Base-by-base conservation (phyloP, 805 yeast species). In the Lipomyces spencermartinsiae region DNA sequence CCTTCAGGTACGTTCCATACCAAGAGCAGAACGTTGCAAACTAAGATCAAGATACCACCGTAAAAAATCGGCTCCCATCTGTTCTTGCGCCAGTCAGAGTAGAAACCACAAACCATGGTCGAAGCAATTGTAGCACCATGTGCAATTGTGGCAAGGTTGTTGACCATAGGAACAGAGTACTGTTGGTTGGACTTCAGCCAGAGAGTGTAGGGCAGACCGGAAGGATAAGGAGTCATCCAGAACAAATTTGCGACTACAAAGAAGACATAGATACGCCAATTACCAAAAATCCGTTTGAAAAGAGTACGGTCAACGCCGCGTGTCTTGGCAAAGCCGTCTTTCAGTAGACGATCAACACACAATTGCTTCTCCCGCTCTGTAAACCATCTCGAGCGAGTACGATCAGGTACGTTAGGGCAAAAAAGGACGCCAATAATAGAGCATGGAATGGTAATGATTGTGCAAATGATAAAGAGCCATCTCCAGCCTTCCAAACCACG, bases 391-490 rank as follows among this genome's bases (percentile, higher is more conserved):
- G 88, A 84, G 64, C 83, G 46, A 9, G 88, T 84, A 63, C 82
- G 80, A 59, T 82, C 78, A 14, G 92, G 92, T 19, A 90, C 88
- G 63, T 91, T 92, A 8, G 92, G 92, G 65, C 87, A 78, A 74
- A 81, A 72, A 73, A 83, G 84, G 65, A 83, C 80, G 0, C 90
- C 90, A 63, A 85, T 69, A 7, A 89, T 4, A 7, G 89, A 89
- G 56, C 89, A 84, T 1, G 82, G 85, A 34, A 88, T 73, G 6
- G 89, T 85, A 58, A 89, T 83, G 59, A 85, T 74, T n/a, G 88
- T 88, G 75, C 88, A 91, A 70, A 89, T 82, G 59, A 89, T 85
- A 74, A 87, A 89, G 74, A 87, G 85, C 92, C 92, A 89, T 80
- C 87, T 82, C 92, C 92, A 89, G 12, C 90, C 87, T 9, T 82